Evolutionary conservation across 805 yeast genomes (phyloP).

Genomic region (Candida methanosorbosa): DNA sequence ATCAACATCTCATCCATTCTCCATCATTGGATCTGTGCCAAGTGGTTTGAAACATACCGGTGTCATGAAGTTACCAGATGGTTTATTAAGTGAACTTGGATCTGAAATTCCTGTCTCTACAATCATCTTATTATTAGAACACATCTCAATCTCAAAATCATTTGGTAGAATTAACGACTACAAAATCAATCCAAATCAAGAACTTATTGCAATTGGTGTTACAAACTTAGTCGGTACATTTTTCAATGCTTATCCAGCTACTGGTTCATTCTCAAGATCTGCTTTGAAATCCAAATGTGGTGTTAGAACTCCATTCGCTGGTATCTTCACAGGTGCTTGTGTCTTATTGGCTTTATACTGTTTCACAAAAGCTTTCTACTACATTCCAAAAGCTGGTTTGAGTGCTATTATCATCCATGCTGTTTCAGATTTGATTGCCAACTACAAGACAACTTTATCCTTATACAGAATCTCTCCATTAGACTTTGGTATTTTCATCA

Average conservation of each 20-base stretch:
- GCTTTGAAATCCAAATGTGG: slow-evolving; percentile 94
- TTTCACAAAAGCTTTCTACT: slow-evolving; percentile 75
- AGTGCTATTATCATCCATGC: slow-evolving; percentile 90
- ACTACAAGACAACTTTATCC: slow-evolving; percentile 55
- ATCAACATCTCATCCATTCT: slow-evolving; percentile 37
- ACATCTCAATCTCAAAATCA: slow-evolving; percentile 88
- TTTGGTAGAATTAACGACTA: slow-evolving; percentile 90
- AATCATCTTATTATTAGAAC: slow-evolving; percentile 78
- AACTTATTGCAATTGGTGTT: slow-evolving; percentile 86
- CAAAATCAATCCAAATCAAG: slow-evolving; percentile 88
- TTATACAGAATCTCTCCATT: slow-evolving; percentile 69
- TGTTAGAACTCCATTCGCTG: slow-evolving; percentile 89
- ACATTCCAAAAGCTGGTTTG: slow-evolving; percentile 83
- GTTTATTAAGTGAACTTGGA: slow-evolving; percentile 52
- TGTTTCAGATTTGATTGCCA: slow-evolving; percentile 75
- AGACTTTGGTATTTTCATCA: slow-evolving; percentile 64
- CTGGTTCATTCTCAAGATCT: slow-evolving; percentile 92
- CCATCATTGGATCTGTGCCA: slow-evolving; percentile 71
- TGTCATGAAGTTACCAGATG: slow-evolving; percentile 54
- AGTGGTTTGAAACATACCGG: slow-evolving; percentile 76
- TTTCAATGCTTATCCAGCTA: slow-evolving; percentile 90
- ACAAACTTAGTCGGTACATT: slow-evolving; percentile 87
- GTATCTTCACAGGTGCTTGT: slow-evolving; percentile 82
- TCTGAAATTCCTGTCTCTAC: slow-evolving; percentile 80
- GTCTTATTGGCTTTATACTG: slow-evolving; percentile 82